Evolutionary conservation across 768 basidiomycete genomes (phyloP), one percentile per base, ranked within the genome.

Genomic region (Boletus insuetus): DNA sequence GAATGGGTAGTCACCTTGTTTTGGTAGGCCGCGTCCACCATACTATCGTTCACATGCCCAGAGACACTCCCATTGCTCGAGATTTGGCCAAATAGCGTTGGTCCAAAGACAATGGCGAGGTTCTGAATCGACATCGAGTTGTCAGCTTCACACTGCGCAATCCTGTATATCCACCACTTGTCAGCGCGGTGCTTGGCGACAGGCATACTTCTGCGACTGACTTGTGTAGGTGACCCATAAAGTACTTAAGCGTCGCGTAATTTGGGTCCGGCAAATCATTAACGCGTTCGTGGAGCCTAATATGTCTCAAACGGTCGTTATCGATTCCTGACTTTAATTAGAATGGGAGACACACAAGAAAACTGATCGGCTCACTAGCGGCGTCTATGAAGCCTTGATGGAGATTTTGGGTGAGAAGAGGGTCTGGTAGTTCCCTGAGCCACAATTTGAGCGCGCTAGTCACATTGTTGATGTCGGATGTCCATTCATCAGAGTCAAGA

Each of bases 231-330:
- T 99, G 97, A 13, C 91, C 94, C 78, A 99, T 79, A 71, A 98
- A 89, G 71, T 82, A 97, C 69, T 98, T 98, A 48, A 98, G 78
- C 2, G 96, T 96, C 2, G 97, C 92, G 66, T 99, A 99, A 72
- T 98, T 98, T n/a, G 97, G 83, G 73, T 99, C 97, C 13, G 97
- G 96, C 50, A 99, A 80, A 61, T 98, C 96, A 65, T 99, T 99
- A 44, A 99, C 94, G 44, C 94, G 86, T 68, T 98, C 97, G 66
- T 99, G 97, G 49, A 98, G 75, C 47, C 95, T 85, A 59, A 99
- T 98, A 65, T 98, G 96, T 55, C 96, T 83, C 60, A 98, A 76
- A 48, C 96, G 85, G 61, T 97, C 95, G 65, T 96, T 97, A 51
- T 98, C 97, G 58, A 90, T 90, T 68, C 86, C 89, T 94, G 62